A percentile compares a stretch with the other conserved stretches of the same genome.
These are phyloP conservation scores for Raphanus sativus DNA, from an alignment of 345 rosid species.

Conservation along the genomic window DNA sequence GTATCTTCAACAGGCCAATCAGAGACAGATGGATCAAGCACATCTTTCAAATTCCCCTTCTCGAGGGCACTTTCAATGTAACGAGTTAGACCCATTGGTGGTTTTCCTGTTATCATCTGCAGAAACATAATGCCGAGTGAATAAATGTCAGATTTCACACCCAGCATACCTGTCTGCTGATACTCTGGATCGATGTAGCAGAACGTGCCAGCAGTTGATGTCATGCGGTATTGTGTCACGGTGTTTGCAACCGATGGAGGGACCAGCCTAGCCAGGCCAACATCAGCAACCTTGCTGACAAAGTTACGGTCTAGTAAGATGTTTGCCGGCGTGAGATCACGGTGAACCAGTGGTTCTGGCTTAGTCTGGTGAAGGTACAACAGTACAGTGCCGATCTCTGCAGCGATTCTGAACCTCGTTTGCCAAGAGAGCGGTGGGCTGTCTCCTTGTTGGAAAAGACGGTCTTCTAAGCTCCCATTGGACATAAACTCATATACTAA, in stretches of 20 bases:
- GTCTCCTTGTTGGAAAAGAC: slow-evolving; percentile 61
- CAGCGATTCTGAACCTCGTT: slow-evolving; percentile 72
- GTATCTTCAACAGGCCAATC: slow-evolving; percentile 87
- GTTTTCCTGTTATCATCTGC: slow-evolving; percentile 66
- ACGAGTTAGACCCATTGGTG: slow-evolving; percentile 84
- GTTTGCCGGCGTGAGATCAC: slow-evolving; percentile 84
- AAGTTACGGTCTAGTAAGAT: slow-evolving; percentile 80
- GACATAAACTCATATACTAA: slow-evolving; percentile 92
- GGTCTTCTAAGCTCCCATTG: slow-evolving; percentile 87
- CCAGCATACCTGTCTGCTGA: slow-evolving; percentile 91
- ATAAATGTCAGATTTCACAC: slow-evolving; percentile 77
- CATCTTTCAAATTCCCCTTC: slow-evolving; percentile 51
- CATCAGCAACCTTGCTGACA: slow-evolving; percentile 90
- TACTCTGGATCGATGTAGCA: slow-evolving; percentile 94
- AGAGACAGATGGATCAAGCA: slow-evolving; percentile 64
- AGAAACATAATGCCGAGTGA: slow-evolving; percentile 80
- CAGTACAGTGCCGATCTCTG: slow-evolving; percentile 77
- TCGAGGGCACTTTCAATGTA: slow-evolving; percentile 61
- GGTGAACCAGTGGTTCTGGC: slow-evolving; percentile 90
- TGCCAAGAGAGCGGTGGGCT: slow-evolving; percentile 77
- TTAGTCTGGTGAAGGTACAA: slow-evolving; percentile 85
- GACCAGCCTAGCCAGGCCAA: slow-evolving; percentile 84
- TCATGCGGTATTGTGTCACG: slow-evolving; percentile 84
- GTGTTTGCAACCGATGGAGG: slow-evolving; percentile 75
- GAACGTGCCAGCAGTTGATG: slow-evolving; percentile 88